A percentile compares a stretch with the other conserved stretches of the same genome.
Conservation (phyloP, 768 basidiomycete genomes). For the Boletus pseudo-olivaceus region DNA sequence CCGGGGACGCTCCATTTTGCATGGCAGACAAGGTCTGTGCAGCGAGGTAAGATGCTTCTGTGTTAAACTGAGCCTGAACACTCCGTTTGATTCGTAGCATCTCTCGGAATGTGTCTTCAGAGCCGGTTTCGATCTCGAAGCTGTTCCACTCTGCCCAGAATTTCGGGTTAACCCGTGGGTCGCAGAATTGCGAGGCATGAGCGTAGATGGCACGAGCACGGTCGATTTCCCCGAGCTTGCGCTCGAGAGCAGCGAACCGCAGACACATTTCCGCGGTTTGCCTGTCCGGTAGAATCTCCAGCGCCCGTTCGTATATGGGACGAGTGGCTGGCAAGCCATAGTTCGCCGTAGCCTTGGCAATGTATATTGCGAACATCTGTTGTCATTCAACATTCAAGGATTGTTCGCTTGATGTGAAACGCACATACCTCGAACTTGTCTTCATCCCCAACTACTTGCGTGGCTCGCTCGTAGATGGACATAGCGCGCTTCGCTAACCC, state of each 20-base stretch:
- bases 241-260: conserved; percentile 91
- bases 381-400: conserved; percentile 3
- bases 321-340: conserved; percentile 95
- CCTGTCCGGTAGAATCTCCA: conserved; percentile 88
- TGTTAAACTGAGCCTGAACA: conserved; percentile 98
- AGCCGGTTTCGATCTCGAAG: conserved; percentile 98
- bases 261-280: conserved; percentile 98
- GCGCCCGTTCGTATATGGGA: conserved; percentile 92
- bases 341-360: conserved; percentile 93
- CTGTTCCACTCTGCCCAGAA: conserved; percentile 98
- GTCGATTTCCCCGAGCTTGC: conserved; percentile 98
- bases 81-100: conserved; percentile 96
- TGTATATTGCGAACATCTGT: conserved; percentile 95
- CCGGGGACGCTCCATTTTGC: conserved; percentile 48
- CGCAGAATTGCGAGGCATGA: conserved; percentile 98
- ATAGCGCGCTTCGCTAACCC: conserved; percentile 95
- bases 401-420: not conserved
- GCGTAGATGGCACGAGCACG: conserved; percentile 95
- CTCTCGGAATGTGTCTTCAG: conserved; percentile 96
- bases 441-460: conserved; percentile 76
- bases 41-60: conserved; percentile 88
- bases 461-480: conserved; percentile 92
- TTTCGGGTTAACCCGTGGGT: conserved; percentile 83
- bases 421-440: conserved; percentile 89
- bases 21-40: conserved; percentile 81